phyloP scores from a whole-genome alignment of 805 yeast species.

The Yarrowia bubula region DNA sequence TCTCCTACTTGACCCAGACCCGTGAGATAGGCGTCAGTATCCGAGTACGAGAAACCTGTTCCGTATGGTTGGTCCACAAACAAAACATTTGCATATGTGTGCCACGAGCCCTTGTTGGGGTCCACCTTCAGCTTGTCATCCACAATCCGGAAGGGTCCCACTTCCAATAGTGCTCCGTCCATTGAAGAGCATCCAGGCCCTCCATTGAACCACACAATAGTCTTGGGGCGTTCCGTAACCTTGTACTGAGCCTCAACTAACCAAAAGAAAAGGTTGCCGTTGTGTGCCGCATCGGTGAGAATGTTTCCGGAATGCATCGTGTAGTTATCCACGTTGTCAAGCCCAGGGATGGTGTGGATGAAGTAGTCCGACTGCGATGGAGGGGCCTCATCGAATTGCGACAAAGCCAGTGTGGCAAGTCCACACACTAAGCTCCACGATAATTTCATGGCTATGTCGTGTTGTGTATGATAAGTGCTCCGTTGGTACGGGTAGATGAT shows the following conservation, averaged over 20 bases:
- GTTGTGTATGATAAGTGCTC: not conserved
- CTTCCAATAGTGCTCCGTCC: conserved; percentile 94
- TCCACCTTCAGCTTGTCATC: conserved; percentile 43
- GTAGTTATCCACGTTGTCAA: conserved; percentile 20
- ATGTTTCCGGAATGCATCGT: conserved; percentile 51
- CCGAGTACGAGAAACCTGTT: conserved; percentile 78
- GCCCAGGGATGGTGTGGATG: not conserved
- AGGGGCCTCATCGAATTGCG: not conserved
- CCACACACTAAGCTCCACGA: conserved; percentile 1
- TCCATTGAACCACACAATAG: conserved; percentile 87
- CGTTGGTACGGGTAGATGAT: not conserved
- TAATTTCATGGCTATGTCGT: not conserved
- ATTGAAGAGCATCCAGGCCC: conserved; percentile 98
- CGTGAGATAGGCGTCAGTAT: conserved; percentile 43
- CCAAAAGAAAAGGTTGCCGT: conserved; percentile 76
- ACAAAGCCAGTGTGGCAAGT: not conserved
- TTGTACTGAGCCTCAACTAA: conserved; percentile 46
- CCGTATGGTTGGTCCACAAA: conserved; percentile 95
- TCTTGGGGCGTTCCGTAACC: conserved; percentile 43
- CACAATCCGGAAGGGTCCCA: conserved; percentile 78
- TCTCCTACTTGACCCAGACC: conserved; percentile 49
- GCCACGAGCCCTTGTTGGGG: conserved; percentile 79
- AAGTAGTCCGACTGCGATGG: conserved; percentile 21
- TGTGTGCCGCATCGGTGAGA: conserved; percentile 51
- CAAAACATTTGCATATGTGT: conserved; percentile 68